Evolutionary conservation across 2,329 filamentous ascomycete genomes (phyloP).

Genomic region (Trichophyton verrucosum): DNA sequence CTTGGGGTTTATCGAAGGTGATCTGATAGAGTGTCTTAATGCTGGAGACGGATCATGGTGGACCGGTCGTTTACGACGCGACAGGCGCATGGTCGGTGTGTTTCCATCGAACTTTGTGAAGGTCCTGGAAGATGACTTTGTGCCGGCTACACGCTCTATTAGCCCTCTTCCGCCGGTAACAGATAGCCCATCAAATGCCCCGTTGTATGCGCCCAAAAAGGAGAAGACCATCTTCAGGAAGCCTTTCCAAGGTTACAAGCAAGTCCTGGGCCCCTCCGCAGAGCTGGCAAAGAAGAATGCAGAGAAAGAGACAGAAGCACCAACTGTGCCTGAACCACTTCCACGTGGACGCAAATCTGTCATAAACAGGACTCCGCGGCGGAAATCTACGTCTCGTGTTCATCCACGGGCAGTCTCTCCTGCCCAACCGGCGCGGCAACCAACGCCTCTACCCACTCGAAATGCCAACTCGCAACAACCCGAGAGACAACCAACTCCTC

Average conservation of each 20-base stretch:
- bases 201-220: conserved; percentile 44
- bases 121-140: conserved; percentile 71
- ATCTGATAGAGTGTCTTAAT: conserved; percentile 95
- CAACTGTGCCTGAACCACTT: not conserved
- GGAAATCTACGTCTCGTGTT: not conserved
- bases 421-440: not conserved
- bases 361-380: conserved; percentile 1
- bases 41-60: conserved; percentile 97
- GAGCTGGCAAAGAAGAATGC: conserved; percentile 27
- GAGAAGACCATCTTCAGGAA: conserved; percentile 49
- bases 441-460: not conserved
- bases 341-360: not conserved
- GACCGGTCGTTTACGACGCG: conserved; percentile 82
- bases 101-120: conserved; percentile 98
- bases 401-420: conserved; percentile 8
- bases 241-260: conserved; percentile 52
- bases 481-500: not conserved
- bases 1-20: conserved; percentile 91
- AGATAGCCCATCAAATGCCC: conserved; percentile 23
- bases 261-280: conserved; percentile 32
- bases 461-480: not conserved
- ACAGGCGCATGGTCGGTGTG: conserved; percentile 77
- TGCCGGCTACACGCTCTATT: conserved; percentile 46
- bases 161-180: conserved; percentile 39
- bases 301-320: conserved; percentile 10